A percentile compares a stretch with the other conserved stretches of the same genome.
phyloP scores from a whole-genome alignment of 1,284 basidiomycete genomes.

The Ceratobasidium sp. region DNA sequence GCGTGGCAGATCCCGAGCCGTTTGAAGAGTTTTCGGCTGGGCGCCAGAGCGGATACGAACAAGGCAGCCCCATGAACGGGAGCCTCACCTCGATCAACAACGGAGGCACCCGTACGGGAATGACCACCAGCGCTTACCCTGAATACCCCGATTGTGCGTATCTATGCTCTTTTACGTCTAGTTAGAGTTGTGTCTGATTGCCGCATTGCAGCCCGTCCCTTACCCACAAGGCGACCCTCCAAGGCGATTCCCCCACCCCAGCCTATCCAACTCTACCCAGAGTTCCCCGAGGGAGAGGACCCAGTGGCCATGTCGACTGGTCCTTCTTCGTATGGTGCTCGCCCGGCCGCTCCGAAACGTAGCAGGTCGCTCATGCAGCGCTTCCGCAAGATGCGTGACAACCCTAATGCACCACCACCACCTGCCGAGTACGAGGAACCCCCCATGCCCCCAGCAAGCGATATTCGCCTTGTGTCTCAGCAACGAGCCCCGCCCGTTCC shows the following conservation, averaged over 20 bases:
- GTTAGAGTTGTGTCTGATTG: neutral
- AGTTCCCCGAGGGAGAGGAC: slow-evolving; percentile 38
- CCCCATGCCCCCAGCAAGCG: neutral
- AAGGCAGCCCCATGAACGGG: slow-evolving; percentile 19
- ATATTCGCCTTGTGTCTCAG: slow-evolving; percentile 13
- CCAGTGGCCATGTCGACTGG: slow-evolving; percentile 14
- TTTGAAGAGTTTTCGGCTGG: slow-evolving; percentile 84
- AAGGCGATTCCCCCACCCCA: slow-evolving; percentile 43
- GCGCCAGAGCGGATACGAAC: slow-evolving; percentile 49
- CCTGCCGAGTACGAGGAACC: slow-evolving; percentile 21
- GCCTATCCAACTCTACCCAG: slow-evolving; percentile 42
- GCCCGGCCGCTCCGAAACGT: slow-evolving; percentile 41
- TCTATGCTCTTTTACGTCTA: neutral
- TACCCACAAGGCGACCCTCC: slow-evolving; percentile 34
- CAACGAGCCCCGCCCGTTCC: slow-evolving; percentile 27
- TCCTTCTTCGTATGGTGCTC: slow-evolving; percentile 37
- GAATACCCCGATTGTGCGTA: slow-evolving; percentile 35
- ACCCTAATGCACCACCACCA: slow-evolving; percentile 45
- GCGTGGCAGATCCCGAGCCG: slow-evolving; percentile 83
- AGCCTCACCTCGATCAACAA: slow-evolving; percentile 36
- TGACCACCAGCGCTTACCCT: slow-evolving; percentile 30
- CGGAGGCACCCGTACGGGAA: slow-evolving; percentile 28
- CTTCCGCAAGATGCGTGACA: slow-evolving; percentile 46
- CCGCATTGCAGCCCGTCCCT: slow-evolving; percentile 28
- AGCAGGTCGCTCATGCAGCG: slow-evolving; percentile 47